Evolutionary conservation across 441 rosid genomes (phyloP).

Genomic region (Jatropha multifida): DNA sequence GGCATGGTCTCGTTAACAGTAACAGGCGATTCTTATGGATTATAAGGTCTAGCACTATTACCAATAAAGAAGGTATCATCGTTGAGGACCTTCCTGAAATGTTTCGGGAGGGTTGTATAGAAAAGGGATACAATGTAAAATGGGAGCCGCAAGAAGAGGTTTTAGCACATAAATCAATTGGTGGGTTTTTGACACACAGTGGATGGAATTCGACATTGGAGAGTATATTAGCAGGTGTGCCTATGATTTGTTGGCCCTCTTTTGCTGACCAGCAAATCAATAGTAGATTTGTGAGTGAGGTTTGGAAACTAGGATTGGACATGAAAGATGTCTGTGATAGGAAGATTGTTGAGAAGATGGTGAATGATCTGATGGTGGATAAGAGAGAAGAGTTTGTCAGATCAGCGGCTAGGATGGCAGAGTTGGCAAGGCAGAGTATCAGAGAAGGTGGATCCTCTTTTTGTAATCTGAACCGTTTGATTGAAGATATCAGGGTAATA

Average conservation of each 20-base stretch:
- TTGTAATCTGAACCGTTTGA: constrained; percentile 13
- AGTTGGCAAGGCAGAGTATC: not conserved
- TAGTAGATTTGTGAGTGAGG: constrained; percentile 22
- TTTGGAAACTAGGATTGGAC: constrained; percentile 24
- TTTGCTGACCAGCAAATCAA: constrained; percentile 21
- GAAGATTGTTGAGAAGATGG: not conserved
- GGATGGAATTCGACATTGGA: constrained; percentile 1
- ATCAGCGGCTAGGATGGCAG: constrained; percentile 19
- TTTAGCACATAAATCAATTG: constrained; percentile 7
- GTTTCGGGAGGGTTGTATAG: not conserved
- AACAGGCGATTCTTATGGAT: constrained; percentile 23
- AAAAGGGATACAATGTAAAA: not conserved
- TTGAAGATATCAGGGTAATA: constrained; percentile 19
- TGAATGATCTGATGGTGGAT: constrained; percentile 22
- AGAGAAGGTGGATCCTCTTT: constrained; percentile 24
- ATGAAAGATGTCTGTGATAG: constrained; percentile 33
- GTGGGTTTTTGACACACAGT: constrained; percentile 15
- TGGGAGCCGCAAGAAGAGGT: constrained; percentile 7
- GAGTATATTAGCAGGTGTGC: constrained; percentile 12
- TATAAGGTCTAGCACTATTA: not conserved
- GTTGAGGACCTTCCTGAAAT: not conserved
- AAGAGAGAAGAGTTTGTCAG: constrained; percentile 21
- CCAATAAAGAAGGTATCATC: not conserved
- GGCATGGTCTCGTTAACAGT: constrained; percentile 51
- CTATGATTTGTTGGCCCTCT: constrained; percentile 25